Evolutionary conservation across 768 basidiomycete genomes (phyloP), one percentile per base, ranked within the genome.

Genomic region (Clitopilus hobsonii): DNA sequence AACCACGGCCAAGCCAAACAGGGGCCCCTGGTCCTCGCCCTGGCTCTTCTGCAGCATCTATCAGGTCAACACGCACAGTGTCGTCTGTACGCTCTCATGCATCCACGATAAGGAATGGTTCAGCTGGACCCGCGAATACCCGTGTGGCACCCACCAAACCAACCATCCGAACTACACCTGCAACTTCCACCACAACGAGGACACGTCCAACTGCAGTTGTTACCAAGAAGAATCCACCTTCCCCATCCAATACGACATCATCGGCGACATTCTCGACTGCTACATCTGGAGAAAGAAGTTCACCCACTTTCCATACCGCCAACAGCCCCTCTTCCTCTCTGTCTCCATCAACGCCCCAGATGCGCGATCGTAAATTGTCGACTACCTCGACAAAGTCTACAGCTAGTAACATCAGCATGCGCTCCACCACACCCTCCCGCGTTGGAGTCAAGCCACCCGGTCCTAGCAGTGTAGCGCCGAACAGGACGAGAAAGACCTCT

Each of bases 231-330:
- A 1, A 27, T 14, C 24, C n/a, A n/a, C 18, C 49, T 1, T 32
- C 30, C 18, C 27, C 49, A 27, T 8, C 49, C 6, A 27, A 32
- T 14, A 27, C 49, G 23, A 32, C 30, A 8, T 62, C 59, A n/a
- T n/a, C n/a, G n/a, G n/a, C n/a, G 5, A 58, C 53, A 11, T 55
- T 54, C 4, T 65, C 64, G 3, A 61, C 55, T 7, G 57, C 62
- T 16, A 63, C 64, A 49, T 61, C 61, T 14, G 61, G 59, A 41
- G 49, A 27, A 28, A 22, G 41, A 5, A 57, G 50, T 10, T 61
- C 57, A 1, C 58, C 56, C 49, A 71, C 76, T 2, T 83, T 79
- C 64, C 74, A 74, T 55, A 79, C 78, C 2, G 76, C 79, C 5
- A 71, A 68, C 49, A 74, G 41, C 22, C n/a, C 16, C 13, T 36